Percentiles rank a stretch among this genome's conserved stretches.
These are phyloP conservation scores for Endoconidiophora laricicola DNA, from an alignment of 2,329 filamentous ascomycete genomes.

Conservation along the genomic window DNA sequence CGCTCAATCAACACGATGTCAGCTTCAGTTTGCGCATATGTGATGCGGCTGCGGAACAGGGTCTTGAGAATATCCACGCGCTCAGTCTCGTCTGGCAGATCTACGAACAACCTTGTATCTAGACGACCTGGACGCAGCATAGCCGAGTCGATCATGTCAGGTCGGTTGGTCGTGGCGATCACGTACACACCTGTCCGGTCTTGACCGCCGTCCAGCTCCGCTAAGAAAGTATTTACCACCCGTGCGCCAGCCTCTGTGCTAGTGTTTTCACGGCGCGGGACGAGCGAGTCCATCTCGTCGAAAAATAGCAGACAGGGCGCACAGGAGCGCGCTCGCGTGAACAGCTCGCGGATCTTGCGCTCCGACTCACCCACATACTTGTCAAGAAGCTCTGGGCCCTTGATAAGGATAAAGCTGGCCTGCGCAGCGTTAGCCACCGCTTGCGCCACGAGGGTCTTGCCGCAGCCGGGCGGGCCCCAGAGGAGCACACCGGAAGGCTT, in stretches of 20 bases:
- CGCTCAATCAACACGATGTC: conserved; percentile 37
- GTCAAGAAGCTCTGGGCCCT: conserved; percentile 88
- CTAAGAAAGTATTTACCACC: conserved; percentile 87
- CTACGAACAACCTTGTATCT: conserved; percentile 77
- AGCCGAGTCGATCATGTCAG: conserved; percentile 90
- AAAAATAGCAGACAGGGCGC: conserved; percentile 95
- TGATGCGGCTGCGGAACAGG: conserved; percentile 33
- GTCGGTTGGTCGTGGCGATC: conserved; percentile 85
- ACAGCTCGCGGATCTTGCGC: conserved; percentile 80
- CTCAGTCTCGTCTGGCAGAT: conserved; percentile 62
- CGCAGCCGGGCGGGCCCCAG: conserved; percentile 92
- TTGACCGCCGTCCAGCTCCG: conserved; percentile 77
- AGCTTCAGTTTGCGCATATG: conserved; percentile 24
- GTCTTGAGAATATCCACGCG: conserved; percentile 74
- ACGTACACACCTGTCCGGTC: conserved; percentile 78
- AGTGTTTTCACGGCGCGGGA: conserved; percentile 63
- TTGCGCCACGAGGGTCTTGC: conserved; percentile 91
- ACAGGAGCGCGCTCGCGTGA: conserved; percentile 69
- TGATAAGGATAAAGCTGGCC: conserved; percentile 96
- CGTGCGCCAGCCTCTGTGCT: conserved; percentile 70
- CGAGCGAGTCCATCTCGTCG: conserved; percentile 87
- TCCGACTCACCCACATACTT: conserved; percentile 97
- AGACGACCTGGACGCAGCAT: conserved; percentile 85
- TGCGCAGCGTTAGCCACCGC: conserved; percentile 90
- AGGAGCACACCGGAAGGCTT: conserved; percentile 77